Evolutionary conservation across 139 green algal genomes (phyloP).

Genomic region (Marvania coccoides): DNA sequence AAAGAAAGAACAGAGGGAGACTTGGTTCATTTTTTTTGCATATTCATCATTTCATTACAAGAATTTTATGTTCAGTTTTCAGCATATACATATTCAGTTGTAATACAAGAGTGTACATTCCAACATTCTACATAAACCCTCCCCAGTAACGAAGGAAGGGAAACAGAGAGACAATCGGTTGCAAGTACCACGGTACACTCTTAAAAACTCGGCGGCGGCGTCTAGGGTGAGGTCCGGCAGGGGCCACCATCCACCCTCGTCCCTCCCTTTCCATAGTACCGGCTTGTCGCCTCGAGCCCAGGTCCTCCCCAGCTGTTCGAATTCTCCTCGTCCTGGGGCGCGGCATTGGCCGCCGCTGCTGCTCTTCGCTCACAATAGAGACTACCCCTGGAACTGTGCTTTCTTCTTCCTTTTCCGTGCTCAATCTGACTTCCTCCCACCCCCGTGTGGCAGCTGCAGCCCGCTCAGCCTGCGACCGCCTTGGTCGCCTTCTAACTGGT

Average conservation of each 20-base stretch:
- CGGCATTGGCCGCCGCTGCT: neutral
- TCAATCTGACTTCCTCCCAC: too few relatives aligned
- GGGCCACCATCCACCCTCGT: neutral
- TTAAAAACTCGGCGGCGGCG: neutral
- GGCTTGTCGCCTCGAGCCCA: neutral
- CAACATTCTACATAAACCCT: conserved; percentile 7
- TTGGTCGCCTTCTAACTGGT: too few relatives aligned
- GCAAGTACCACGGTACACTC: neutral
- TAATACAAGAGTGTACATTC: neutral
- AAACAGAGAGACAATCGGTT: neutral
- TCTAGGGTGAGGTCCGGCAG: neutral
- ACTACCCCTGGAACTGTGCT: too few relatives aligned
- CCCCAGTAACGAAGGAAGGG: conserved; percentile 23
- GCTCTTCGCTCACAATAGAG: too few relatives aligned
- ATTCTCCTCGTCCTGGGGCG: neutral
- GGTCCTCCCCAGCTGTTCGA: neutral
- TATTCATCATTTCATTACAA: neutral
- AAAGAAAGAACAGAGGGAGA: neutral
- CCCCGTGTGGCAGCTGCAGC: too few relatives aligned
- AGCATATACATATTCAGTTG: neutral
- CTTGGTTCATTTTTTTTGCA: neutral
- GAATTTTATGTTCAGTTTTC: neutral
- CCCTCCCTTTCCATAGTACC: neutral
- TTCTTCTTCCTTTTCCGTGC: too few relatives aligned
- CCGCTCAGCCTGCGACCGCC: too few relatives aligned